phyloP scores from a whole-genome alignment of 2,329 filamentous ascomycete species.

The Penicillium expansum region DNA sequence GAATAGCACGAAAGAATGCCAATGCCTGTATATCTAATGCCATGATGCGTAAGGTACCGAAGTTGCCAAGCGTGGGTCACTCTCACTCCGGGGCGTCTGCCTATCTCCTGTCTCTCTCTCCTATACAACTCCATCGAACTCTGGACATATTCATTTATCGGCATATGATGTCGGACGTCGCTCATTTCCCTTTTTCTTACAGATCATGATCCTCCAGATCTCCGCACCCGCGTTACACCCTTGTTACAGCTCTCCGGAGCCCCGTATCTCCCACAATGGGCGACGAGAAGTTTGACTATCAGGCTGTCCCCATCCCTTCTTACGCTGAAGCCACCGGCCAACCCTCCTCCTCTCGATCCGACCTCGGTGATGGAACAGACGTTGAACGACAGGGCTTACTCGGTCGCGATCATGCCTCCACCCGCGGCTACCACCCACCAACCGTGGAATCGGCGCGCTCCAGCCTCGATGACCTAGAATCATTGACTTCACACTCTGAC shows the following conservation, averaged over 20 bases:
- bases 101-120: slow-evolving; percentile 4
- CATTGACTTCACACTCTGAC: slow-evolving; percentile 53
- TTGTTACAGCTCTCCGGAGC: slow-evolving; percentile 35
- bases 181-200: slow-evolving; percentile 29
- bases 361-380: slow-evolving; percentile 45
- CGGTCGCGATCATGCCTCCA: slow-evolving; percentile 38
- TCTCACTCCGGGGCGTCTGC: slow-evolving; percentile 10
- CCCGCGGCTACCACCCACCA: slow-evolving; percentile 69
- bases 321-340: slow-evolving; percentile 69
- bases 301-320: slow-evolving; percentile 69
- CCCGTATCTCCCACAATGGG: slow-evolving; percentile 35
- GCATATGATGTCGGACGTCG: slow-evolving; percentile 31
- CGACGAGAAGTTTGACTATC: slow-evolving; percentile 58
- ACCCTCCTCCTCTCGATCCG: slow-evolving; percentile 23
- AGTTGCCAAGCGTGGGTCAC: slow-evolving; percentile 11
- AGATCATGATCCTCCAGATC: slow-evolving; percentile 42
- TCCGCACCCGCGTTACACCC: slow-evolving; percentile 28
- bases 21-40: not conserved
- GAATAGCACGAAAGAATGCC: not conserved
- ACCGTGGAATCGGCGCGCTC: slow-evolving; percentile 77
- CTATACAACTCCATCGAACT: slow-evolving; percentile 11
- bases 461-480: slow-evolving; percentile 56
- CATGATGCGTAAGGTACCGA: slow-evolving; percentile 7
- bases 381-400: slow-evolving; percentile 37
- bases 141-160: slow-evolving; percentile 1